These are phyloP conservation scores for Venturia oleaginea DNA, from an alignment of 2,329 filamentous ascomycete genomes.

Conservation along the genomic window DNA sequence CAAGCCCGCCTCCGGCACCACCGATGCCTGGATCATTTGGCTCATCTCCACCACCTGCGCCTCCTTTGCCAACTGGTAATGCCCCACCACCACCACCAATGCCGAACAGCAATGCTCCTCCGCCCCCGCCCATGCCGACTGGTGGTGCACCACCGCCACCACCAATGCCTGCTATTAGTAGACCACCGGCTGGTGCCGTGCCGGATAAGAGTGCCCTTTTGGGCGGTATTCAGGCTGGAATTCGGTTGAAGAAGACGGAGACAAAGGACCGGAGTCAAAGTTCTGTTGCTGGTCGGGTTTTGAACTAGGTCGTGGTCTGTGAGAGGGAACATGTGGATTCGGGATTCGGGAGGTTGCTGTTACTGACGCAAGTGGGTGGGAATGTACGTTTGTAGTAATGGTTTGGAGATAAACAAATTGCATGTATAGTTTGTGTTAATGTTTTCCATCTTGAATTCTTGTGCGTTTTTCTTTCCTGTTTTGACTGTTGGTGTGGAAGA, in stretches of 20 bases:
- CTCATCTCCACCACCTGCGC: constrained; percentile 29
- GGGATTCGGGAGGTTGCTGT: background rate
- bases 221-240: constrained; percentile 75
- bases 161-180: constrained; percentile 20
- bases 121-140: constrained; percentile 37
- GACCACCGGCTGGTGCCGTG: constrained; percentile 21
- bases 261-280: constrained; percentile 79
- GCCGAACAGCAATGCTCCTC: constrained; percentile 33
- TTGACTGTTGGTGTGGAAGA: too few species aligned
- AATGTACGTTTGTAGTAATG: background rate
- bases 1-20: constrained; percentile 31
- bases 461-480: background rate
- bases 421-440: background rate
- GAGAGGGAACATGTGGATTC: background rate
- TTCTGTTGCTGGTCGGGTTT: constrained; percentile 65
- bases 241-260: constrained; percentile 70
- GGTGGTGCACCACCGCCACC: constrained; percentile 34
- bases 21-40: constrained; percentile 31
- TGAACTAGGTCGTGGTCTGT: constrained; percentile 20
- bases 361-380: background rate
- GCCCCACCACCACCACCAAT: constrained; percentile 39
- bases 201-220: constrained; percentile 52
- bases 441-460: background rate
- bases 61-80: constrained; percentile 22
- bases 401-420: constrained; percentile 1